Percentiles rank a stretch among this genome's conserved stretches.
phyloP scores from a whole-genome alignment of 495 filamentous ascomycete genomes.

The Podospora pseudoanserina region DNA sequence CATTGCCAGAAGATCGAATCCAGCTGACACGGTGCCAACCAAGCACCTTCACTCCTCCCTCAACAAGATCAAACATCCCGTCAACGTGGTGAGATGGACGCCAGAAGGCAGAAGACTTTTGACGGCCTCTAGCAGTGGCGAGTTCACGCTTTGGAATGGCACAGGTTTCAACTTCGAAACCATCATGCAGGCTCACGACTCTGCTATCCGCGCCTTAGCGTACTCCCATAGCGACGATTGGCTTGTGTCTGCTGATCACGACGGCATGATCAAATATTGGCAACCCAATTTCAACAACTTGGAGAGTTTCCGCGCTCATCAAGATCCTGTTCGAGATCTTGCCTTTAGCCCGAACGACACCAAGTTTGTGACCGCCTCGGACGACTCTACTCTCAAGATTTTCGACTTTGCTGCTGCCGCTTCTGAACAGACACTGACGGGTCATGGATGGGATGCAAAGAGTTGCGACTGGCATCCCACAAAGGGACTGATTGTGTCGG shows the following conservation, averaged over 20 bases:
- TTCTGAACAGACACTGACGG: conserved; percentile 74
- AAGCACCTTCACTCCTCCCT: conserved; percentile 91
- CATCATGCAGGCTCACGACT: conserved; percentile 96
- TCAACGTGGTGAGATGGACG: conserved; percentile 97
- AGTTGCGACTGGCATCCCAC: conserved; percentile 96
- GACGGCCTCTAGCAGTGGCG: conserved; percentile 90
- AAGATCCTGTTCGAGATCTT: conserved; percentile 84
- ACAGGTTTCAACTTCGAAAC: conserved; percentile 99
- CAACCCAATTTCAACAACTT: conserved; percentile 99
- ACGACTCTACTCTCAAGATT: conserved; percentile 89
- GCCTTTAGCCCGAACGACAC: conserved; percentile 88
- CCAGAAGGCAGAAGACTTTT: conserved; percentile 88
- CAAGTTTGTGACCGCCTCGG: conserved; percentile 94
- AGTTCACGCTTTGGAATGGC: conserved; percentile 98
- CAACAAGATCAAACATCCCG: conserved; percentile 95
- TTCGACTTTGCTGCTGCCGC: conserved; percentile 90
- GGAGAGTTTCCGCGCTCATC: conserved; percentile 86
- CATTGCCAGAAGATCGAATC: conserved; percentile 61
- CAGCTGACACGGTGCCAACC: conserved; percentile 80
- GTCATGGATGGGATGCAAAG: conserved; percentile 96
- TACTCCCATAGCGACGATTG: conserved; percentile 96
- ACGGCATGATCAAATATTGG: conserved; percentile 97
- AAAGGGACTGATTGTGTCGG: conserved; percentile 90
- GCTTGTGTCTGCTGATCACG: conserved; percentile 93
- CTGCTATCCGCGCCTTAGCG: conserved; percentile 77